These are phyloP conservation scores for Podaxis carcinomalis DNA, from an alignment of 768 basidiomycete genomes.

Conservation along the genomic window DNA sequence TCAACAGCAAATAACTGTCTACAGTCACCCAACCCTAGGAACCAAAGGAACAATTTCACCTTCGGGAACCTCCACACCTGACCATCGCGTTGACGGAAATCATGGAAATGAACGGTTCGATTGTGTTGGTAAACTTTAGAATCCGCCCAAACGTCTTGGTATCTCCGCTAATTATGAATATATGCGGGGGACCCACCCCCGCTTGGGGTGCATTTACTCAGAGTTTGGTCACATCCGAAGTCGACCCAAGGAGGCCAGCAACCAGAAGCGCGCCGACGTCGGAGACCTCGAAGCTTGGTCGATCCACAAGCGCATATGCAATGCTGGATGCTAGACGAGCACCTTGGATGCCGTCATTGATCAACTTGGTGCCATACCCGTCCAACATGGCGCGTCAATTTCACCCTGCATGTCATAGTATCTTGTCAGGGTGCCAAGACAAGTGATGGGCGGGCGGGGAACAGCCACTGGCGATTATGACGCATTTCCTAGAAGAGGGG, in stretches of 20 bases:
- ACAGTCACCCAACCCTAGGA: not conserved
- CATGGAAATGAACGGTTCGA: slow-evolving; percentile 25
- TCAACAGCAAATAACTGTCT: no score
- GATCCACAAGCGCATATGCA: slow-evolving; percentile 28
- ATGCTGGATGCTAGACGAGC: slow-evolving; percentile 27
- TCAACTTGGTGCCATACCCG: slow-evolving; percentile 25
- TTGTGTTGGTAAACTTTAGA: slow-evolving; percentile 24
- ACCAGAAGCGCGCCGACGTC: slow-evolving; percentile 28
- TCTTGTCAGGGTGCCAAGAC: no score
- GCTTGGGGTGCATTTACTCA: slow-evolving; percentile 28
- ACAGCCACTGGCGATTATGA: no score
- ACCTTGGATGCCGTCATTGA: slow-evolving; percentile 31
- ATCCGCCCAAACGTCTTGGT: slow-evolving; percentile 28
- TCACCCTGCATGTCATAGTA: slow-evolving; percentile 17
- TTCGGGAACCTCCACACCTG: slow-evolving; percentile 26
- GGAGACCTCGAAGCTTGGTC: slow-evolving; percentile 23
- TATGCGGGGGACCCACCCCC: slow-evolving; percentile 8
- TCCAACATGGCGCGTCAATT: slow-evolving; percentile 22
- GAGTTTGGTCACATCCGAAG: slow-evolving; percentile 26
- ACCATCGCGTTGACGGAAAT: slow-evolving; percentile 26
- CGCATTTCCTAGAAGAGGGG: no score
- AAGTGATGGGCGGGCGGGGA: no score
- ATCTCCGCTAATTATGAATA: slow-evolving; percentile 21
- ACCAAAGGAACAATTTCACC: slow-evolving; percentile 8
- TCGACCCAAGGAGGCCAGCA: no score